A percentile compares a stretch with the other conserved stretches of the same genome.
phyloP scores from a whole-genome alignment of 257 asterid species.

The Misopates orontium region DNA sequence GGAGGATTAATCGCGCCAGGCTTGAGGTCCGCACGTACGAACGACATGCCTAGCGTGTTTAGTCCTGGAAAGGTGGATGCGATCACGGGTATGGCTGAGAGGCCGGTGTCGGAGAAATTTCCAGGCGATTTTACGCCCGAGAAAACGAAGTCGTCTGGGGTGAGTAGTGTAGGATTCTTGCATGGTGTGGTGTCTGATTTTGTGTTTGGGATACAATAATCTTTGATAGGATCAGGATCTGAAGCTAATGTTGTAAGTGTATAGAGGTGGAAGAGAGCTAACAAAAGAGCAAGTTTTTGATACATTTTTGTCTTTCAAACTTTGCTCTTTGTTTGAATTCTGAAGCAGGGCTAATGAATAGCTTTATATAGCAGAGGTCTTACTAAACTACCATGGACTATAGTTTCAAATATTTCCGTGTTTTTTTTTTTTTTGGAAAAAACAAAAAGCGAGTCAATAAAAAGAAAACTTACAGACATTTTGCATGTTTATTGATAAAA shows the following conservation, averaged over 20 bases:
- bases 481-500: too few relatives aligned
- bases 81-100: conserved; percentile 39
- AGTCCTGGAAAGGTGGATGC: conserved; percentile 50
- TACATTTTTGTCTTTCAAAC: conserved; percentile 25
- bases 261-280: conserved; percentile 23
- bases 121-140: conserved; percentile 47
- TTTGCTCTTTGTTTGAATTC: neutral
- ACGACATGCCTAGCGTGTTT: conserved; percentile 59
- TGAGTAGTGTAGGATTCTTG: conserved; percentile 37
- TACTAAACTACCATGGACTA: too few relatives aligned
- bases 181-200: conserved; percentile 30
- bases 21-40: conserved; percentile 50
- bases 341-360: neutral
- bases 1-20: conserved; percentile 63
- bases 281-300: conserved; percentile 14
- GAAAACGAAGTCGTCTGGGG: conserved; percentile 50
- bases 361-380: conserved; percentile 25
- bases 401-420: too few relatives aligned
- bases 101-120: conserved; percentile 45
- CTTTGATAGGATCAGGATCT: conserved; percentile 58
- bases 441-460: too few relatives aligned
- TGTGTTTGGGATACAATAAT: conserved; percentile 53
- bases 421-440: too few relatives aligned
- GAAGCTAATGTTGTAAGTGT: conserved; percentile 30
- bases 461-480: too few relatives aligned